Conservation (phyloP, 2,329 filamentous ascomycete genomes). For the Rutstroemia sydowiana region DNA sequence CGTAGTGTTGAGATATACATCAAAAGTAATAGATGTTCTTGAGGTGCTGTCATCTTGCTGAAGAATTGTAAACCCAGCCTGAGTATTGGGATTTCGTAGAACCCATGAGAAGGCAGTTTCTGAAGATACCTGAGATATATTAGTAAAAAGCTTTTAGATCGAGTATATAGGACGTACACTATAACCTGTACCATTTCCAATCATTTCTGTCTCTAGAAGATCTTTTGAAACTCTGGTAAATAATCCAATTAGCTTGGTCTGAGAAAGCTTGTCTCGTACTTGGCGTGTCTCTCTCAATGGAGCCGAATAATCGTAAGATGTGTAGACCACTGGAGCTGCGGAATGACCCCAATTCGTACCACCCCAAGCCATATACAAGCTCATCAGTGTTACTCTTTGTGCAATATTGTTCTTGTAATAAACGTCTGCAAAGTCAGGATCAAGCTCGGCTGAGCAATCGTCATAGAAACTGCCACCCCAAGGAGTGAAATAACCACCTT, state of each 20-base stretch:
- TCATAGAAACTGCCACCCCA: slow-evolving; percentile 48
- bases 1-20: slow-evolving; percentile 41
- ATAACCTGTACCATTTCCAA: slow-evolving; percentile 46
- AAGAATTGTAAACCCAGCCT: slow-evolving; percentile 43
- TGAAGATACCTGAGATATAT: slow-evolving; percentile 26
- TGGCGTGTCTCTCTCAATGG: slow-evolving; percentile 47
- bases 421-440: slow-evolving; percentile 43
- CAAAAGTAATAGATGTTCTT: slow-evolving; percentile 37
- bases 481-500: slow-evolving; percentile 46
- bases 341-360: slow-evolving; percentile 50
- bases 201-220: slow-evolving; percentile 44
- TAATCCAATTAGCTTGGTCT: slow-evolving; percentile 46
- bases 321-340: slow-evolving; percentile 43
- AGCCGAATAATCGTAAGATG: slow-evolving; percentile 38
- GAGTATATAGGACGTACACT: slow-evolving; percentile 22
- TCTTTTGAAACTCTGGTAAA: slow-evolving; percentile 46
- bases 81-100: slow-evolving; percentile 40
- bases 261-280: slow-evolving; percentile 44
- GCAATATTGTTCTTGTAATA: slow-evolving; percentile 51
- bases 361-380: slow-evolving; percentile 46
- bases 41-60: slow-evolving; percentile 41
- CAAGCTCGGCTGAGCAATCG: slow-evolving; percentile 39
- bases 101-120: slow-evolving; percentile 42
- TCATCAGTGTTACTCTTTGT: slow-evolving; percentile 41
- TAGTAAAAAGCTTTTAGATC: background rate